These are phyloP conservation scores for Fennellomyces sp. DNA, from an alignment of 371 early-diverging fungal species.

Conservation along the genomic window DNA sequence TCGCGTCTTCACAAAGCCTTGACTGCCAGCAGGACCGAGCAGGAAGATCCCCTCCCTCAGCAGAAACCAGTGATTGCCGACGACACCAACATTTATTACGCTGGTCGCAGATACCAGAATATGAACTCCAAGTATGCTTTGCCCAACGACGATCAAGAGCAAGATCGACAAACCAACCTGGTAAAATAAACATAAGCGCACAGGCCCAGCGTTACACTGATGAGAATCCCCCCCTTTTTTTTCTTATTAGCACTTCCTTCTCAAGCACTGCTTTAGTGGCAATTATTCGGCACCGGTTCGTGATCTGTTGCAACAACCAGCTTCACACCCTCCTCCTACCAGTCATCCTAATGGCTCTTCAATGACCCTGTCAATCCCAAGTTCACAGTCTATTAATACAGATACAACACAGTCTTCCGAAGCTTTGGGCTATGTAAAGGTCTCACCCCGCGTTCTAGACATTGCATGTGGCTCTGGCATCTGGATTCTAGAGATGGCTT, in stretches of 20 bases:
- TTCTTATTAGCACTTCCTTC: conserved; percentile 38
- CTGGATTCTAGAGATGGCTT: conserved; percentile 61
- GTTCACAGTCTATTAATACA: neutral
- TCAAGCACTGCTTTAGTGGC: conserved; percentile 36
- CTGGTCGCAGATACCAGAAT: conserved; percentile 28
- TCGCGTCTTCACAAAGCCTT: neutral
- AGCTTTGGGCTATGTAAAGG: neutral
- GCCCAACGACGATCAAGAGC: conserved; percentile 37
- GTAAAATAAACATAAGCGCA: no score
- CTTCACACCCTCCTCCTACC: no score
- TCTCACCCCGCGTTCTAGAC: conserved; percentile 34
- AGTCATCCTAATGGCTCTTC: no score
- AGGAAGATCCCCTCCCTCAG: neutral
- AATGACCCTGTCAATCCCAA: no score
- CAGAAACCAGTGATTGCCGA: neutral
- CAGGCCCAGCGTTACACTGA: no score
- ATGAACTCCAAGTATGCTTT: conserved; percentile 20
- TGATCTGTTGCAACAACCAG: conserved; percentile 29
- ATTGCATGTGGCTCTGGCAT: conserved; percentile 48
- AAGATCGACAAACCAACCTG: conserved; percentile 36
- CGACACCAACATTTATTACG: conserved; percentile 5
- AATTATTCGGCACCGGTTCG: conserved; percentile 46
- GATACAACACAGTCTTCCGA: neutral
- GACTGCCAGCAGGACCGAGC: neutral
- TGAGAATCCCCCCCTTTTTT: no score